Percentiles rank a stretch among this genome's conserved stretches.
These are phyloP conservation scores for Neonectria hederae DNA, from an alignment of 2,329 filamentous ascomycete species.

Conservation along the genomic window DNA sequence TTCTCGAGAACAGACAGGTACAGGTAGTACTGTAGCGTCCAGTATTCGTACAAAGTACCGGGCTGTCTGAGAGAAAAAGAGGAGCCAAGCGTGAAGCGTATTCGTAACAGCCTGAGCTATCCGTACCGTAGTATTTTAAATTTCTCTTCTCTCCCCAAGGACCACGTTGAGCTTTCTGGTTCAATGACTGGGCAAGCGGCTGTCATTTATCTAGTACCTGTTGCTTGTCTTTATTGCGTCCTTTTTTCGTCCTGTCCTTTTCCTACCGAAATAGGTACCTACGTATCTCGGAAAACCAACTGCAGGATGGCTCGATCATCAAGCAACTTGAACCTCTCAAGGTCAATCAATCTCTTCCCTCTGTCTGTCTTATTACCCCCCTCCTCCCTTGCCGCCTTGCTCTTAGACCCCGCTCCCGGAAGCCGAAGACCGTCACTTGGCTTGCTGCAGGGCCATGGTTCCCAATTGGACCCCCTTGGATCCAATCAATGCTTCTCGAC, in stretches of 20 bases:
- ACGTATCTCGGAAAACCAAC: neutral
- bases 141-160: neutral
- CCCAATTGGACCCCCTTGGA: neutral
- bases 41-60: neutral
- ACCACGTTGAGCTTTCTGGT: conserved; percentile 42
- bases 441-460: conserved; percentile 5
- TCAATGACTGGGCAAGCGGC: conserved; percentile 33
- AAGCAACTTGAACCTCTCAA: conserved; percentile 5
- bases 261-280: no score
- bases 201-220: neutral
- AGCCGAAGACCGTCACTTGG: conserved; percentile 31
- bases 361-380: conserved; percentile 22
- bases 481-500: conserved; percentile 7
- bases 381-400: conserved; percentile 22
- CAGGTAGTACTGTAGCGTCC: conserved; percentile 7
- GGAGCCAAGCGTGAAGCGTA: conserved; percentile 23
- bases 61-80: conserved; percentile 3
- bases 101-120: conserved; percentile 17
- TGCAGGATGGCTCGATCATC: neutral
- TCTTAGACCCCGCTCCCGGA: conserved; percentile 27
- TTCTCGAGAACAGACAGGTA: conserved; percentile 31
- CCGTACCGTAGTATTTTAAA: conserved; percentile 17
- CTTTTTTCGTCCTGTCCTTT: no score
- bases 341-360: conserved; percentile 10
- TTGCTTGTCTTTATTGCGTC: neutral